A percentile compares a stretch with the other conserved stretches of the same genome.
Evolutionary conservation across 192 early-diverging fungal species (phyloP).

Genomic region (Podila epigama): DNA sequence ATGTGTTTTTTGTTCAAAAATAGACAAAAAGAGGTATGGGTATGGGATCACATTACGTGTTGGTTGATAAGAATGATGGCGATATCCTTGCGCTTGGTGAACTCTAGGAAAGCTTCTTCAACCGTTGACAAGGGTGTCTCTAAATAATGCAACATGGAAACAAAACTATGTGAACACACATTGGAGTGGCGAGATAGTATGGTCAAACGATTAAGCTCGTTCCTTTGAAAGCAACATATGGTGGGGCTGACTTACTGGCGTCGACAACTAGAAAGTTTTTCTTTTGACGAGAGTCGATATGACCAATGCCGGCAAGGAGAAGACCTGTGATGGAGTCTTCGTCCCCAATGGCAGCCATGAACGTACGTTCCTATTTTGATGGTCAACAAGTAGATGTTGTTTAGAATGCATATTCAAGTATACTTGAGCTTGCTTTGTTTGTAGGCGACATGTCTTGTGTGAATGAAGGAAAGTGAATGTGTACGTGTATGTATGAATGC

Average conservation of each 20-base stretch:
- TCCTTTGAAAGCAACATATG: not conserved
- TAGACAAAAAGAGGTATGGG: not conserved
- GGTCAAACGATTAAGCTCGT: no score
- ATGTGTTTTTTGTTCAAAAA: slow-evolving; percentile 18
- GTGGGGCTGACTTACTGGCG: slow-evolving; percentile 68
- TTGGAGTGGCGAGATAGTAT: no score
- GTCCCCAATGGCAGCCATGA: slow-evolving; percentile 72
- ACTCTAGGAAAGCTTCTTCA: slow-evolving; percentile 85
- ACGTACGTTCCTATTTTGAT: slow-evolving; percentile 59
- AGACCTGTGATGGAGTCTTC: slow-evolving; percentile 96
- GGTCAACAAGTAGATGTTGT: not conserved
- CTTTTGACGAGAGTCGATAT: slow-evolving; percentile 91
- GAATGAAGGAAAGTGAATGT: not conserved
- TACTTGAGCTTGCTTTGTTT: not conserved
- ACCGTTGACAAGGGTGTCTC: slow-evolving; percentile 77
- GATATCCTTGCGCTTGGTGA: slow-evolving; percentile 94
- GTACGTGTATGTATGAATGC: not conserved
- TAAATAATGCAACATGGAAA: slow-evolving; percentile 17
- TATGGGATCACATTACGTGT: slow-evolving; percentile 64
- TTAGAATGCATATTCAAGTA: not conserved
- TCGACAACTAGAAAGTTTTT: slow-evolving; percentile 98
- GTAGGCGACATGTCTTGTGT: not conserved
- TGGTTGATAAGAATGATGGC: slow-evolving; percentile 99
- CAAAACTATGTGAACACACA: no score
- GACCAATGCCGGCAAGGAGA: slow-evolving; percentile 96